Conservation (phyloP, 208 protist genomes). For the Acanthamoeba rhysodes region DNA sequence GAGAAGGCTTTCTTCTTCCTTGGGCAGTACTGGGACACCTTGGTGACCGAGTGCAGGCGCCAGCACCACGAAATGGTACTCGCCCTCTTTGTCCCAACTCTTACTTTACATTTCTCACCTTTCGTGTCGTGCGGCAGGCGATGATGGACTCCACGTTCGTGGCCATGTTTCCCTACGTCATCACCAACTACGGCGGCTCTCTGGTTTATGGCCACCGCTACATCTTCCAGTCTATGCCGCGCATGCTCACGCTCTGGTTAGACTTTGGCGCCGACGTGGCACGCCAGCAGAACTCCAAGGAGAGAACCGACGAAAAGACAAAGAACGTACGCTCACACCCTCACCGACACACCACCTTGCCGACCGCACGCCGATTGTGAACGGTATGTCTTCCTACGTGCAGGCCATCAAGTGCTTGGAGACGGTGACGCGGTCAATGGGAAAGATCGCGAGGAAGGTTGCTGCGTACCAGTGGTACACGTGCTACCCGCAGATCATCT, state of each 20-base stretch:
- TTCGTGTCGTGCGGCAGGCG: not conserved
- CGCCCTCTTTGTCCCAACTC: not conserved
- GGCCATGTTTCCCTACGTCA: conserved; percentile 85
- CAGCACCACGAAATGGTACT: conserved; percentile 48
- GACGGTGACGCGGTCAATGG: conserved; percentile 56
- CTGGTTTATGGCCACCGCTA: conserved; percentile 92
- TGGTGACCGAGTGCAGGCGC: conserved; percentile 83
- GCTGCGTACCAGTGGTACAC: conserved; percentile 86
- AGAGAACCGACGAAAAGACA: conserved; percentile 27
- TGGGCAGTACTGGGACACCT: conserved; percentile 95
- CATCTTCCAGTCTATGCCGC: conserved; percentile 95
- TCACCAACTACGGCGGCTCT: conserved; percentile 93
- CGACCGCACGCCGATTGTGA: not conserved
- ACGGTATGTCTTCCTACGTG: not conserved
- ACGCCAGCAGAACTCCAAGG: not conserved
- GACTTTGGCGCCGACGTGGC: conserved; percentile 86
- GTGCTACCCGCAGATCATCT: conserved; percentile 88
- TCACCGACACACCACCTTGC: not conserved
- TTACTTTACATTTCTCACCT: not conserved
- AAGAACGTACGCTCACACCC: not conserved
- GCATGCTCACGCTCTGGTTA: conserved; percentile 97
- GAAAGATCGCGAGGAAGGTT: conserved; percentile 47
- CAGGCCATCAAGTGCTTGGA: conserved; percentile 42
- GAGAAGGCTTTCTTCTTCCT: conserved; percentile 95
- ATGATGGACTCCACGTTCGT: conserved; percentile 80